These are phyloP conservation scores for Sporothrix luriei DNA, from an alignment of 2,329 filamentous ascomycete species.

Conservation along the genomic window DNA sequence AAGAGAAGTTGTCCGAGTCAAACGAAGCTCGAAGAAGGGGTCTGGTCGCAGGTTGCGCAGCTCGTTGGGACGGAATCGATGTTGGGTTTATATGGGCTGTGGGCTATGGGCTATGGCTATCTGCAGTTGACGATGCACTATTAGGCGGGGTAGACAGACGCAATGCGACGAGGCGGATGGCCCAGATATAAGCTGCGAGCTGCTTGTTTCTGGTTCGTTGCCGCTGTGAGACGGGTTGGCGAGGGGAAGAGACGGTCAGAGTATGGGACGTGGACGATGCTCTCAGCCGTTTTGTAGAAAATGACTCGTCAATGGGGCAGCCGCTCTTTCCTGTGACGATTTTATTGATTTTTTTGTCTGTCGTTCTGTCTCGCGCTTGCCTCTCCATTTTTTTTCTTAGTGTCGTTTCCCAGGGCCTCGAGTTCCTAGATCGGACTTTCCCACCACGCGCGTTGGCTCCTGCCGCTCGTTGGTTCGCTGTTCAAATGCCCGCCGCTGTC, in stretches of 20 bases:
- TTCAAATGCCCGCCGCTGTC: conserved; percentile 4
- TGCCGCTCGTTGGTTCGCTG: conserved; percentile 30
- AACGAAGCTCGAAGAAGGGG: neutral
- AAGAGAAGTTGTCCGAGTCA: neutral
- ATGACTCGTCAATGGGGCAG: conserved; percentile 27
- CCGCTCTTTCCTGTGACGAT: conserved; percentile 11
- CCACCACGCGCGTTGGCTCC: conserved; percentile 34
- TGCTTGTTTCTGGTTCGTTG: conserved; percentile 7
- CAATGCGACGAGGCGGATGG: conserved; percentile 3
- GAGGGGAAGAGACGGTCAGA: neutral
- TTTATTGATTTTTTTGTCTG: conserved; percentile 26
- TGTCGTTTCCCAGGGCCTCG: neutral
- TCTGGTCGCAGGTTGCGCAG: neutral
- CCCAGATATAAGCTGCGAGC: neutral
- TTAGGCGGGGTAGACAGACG: conserved; percentile 26
- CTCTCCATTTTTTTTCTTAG: conserved; percentile 23
- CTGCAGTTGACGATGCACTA: conserved; percentile 5
- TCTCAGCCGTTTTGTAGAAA: neutral
- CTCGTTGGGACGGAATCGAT: conserved; percentile 19
- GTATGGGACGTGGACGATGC: neutral
- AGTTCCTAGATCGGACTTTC: conserved; percentile 35
- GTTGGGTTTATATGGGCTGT: conserved; percentile 23
- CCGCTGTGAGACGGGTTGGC: neutral
- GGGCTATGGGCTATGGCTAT: neutral
- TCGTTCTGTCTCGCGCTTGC: conserved; percentile 3